Percentiles rank a stretch among this genome's conserved stretches.
Evolutionary conservation across 768 basidiomycete species (phyloP).

Genomic region (Trametes punicea): DNA sequence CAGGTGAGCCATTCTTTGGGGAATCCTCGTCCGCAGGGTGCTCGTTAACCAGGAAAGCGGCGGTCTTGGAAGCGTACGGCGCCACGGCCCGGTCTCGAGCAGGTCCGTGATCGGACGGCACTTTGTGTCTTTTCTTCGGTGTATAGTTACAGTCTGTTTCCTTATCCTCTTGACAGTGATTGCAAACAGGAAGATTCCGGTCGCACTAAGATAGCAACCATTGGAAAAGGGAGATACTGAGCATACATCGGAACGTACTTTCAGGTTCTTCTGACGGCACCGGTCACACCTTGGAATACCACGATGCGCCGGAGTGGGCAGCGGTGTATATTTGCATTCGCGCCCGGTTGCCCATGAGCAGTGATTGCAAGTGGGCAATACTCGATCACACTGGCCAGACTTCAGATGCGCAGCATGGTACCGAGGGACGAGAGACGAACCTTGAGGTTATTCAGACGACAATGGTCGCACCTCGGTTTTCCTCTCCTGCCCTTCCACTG

Average conservation of each 20-base stretch:
- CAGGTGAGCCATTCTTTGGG: slow-evolving; percentile 12
- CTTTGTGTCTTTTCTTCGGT: slow-evolving; percentile 64
- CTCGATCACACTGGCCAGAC: slow-evolving; percentile 57
- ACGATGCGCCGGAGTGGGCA: slow-evolving; percentile 72
- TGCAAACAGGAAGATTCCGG: slow-evolving; percentile 67
- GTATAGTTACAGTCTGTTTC: slow-evolving; percentile 65
- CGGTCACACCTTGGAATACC: slow-evolving; percentile 73
- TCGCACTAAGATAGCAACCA: slow-evolving; percentile 49
- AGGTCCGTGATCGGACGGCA: slow-evolving; percentile 41
- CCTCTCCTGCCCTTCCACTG: slow-evolving; percentile 74
- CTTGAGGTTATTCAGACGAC: slow-evolving; percentile 69
- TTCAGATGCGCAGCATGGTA: slow-evolving; percentile 13
- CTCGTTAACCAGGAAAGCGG: slow-evolving; percentile 41
- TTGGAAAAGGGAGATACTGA: slow-evolving; percentile 3
- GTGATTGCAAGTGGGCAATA: slow-evolving; percentile 68
- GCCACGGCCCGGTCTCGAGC: slow-evolving; percentile 36
- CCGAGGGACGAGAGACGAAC: slow-evolving; percentile 36
- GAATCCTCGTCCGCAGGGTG: slow-evolving; percentile 16
- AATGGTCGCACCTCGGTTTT: slow-evolving; percentile 72
- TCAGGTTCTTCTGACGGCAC: slow-evolving; percentile 63
- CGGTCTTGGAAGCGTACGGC: slow-evolving; percentile 45
- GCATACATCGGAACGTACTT: slow-evolving; percentile 40
- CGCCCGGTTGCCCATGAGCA: slow-evolving; percentile 62
- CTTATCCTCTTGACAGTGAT: slow-evolving; percentile 56
- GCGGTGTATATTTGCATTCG: slow-evolving; percentile 69